Evolutionary conservation across 2,329 filamentous ascomycete genomes (phyloP).

Genomic region (Cordyceps tenuipes): DNA sequence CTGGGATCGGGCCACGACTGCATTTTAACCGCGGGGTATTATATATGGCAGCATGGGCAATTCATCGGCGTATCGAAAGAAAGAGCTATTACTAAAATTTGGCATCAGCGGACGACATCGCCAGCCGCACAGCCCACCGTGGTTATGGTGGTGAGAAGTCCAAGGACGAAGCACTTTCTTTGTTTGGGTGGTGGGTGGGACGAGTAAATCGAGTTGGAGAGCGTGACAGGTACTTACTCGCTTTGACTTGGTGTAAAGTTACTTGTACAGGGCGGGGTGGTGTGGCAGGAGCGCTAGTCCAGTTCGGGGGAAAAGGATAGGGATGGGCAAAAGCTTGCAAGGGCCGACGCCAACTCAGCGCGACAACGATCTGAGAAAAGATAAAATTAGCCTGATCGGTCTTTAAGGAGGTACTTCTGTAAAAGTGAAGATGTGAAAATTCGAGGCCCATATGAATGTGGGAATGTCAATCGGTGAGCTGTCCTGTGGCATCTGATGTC

Average conservation of each 20-base stretch:
- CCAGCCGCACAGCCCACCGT: not conserved
- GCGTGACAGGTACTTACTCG: not conserved
- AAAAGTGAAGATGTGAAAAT: not conserved
- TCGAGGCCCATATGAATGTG: not conserved
- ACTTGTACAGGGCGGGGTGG: not conserved
- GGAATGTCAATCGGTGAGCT: not conserved
- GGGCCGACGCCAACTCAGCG: not conserved
- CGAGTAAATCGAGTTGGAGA: not conserved
- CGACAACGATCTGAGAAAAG: constrained; percentile 1
- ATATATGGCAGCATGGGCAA: constrained; percentile 1
- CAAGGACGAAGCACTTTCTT: constrained; percentile 2
- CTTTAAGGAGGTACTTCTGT: not conserved
- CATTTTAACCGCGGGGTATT: constrained; percentile 24
- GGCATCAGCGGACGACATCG: constrained; percentile 4
- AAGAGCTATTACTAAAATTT: constrained; percentile 6
- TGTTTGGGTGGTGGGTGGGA: constrained; percentile 1
- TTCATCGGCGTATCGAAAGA: not conserved
- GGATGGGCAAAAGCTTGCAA: not conserved
- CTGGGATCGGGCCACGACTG: constrained; percentile 32
- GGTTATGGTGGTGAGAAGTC: not conserved
- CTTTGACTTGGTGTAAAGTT: not conserved
- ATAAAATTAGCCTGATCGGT: constrained; percentile 2
- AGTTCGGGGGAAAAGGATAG: not conserved
- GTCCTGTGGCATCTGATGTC: not conserved
- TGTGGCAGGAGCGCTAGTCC: constrained; percentile 1